Percentiles rank a stretch among this genome's conserved stretches.
Conservation (phyloP, 2,329 filamentous ascomycete species). For the Fusarium caatingaense region DNA sequence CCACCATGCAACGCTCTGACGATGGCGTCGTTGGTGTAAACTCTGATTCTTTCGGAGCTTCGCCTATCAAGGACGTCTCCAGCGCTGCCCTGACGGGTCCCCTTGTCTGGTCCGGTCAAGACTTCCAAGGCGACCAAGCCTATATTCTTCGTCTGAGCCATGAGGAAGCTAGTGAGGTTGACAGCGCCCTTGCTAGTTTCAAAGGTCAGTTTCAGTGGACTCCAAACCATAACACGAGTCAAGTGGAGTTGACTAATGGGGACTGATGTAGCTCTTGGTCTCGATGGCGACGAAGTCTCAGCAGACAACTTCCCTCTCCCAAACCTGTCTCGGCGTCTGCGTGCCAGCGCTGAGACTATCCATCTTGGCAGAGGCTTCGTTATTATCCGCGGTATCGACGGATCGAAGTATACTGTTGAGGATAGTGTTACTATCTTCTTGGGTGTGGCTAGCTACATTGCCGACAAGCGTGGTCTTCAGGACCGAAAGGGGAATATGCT, state of each 20-base stretch:
- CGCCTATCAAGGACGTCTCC: constrained; percentile 14
- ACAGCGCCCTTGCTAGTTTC: constrained; percentile 45
- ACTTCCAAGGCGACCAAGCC: constrained; percentile 28
- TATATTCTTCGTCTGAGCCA: constrained; percentile 35
- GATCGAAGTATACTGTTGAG: constrained; percentile 59
- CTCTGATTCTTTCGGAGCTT: constrained; percentile 19
- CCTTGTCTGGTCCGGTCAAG: constrained; percentile 43
- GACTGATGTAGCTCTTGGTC: constrained; percentile 24
- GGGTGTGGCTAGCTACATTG: constrained; percentile 67
- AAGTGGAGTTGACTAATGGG: constrained; percentile 24
- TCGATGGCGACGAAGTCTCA: constrained; percentile 37
- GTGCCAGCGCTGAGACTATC: constrained; percentile 50
- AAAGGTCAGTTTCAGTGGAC: constrained; percentile 38
- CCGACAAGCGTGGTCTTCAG: constrained; percentile 63
- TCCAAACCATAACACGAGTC: background rate
- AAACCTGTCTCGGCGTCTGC: constrained; percentile 50
- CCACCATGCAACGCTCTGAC: constrained; percentile 6
- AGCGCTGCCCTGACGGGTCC: constrained; percentile 32
- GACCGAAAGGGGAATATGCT: constrained; percentile 61
- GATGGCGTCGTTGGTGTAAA: constrained; percentile 18
- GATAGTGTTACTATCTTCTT: constrained; percentile 68
- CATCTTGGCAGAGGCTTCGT: constrained; percentile 62
- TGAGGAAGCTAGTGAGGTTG: constrained; percentile 34
- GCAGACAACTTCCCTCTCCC: constrained; percentile 57
- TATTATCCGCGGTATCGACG: constrained; percentile 65